Base-by-base conservation (phyloP, 805 yeast species). In the Pichia deserticola region DNA sequence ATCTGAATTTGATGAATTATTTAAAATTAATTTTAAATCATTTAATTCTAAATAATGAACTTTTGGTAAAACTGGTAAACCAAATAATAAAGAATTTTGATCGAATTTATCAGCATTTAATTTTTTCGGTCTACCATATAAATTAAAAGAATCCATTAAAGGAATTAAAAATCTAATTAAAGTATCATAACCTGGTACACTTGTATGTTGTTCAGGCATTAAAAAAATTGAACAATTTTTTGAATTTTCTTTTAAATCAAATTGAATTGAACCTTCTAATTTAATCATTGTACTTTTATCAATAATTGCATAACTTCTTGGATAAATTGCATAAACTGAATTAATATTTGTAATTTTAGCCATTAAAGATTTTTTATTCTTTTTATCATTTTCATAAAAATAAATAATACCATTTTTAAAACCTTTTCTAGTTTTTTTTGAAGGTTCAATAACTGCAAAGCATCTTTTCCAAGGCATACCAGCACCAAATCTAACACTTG, bases 401-500 rank as follows among this genome's bases (percentile, higher is more conserved):
- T 79, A 71, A 28, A 89, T 79, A 57, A 81, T 75, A 33, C 97
- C 97, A 12, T 77, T 72, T 53, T 72, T 57, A 65, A 75, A 55
- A 59, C 67, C 65, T 68, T 77, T 63, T 54, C 65, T 68, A 55
- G 65, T 81, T 59, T 75, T 61, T 37, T 71, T 55, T 58, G 89
- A 70, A 56, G 90, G 90, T 57, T 86, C 86, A 50, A 92, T 78
- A 10, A 90, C 96, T 3, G 96, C 92, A 71, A 79, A 93, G 62
- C 97, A 92, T 51, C 95, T 77, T 62, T 84, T 86, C 97, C 97
- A 93, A 1, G 97, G 96, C 95, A 89, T 88, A 28, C 99, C 99
- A 9, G 93, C 79, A 20, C 99, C 98, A 66, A 92, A 93, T 56
- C 98, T 75, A 15, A 93, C 95, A 63, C 89, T 78, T 40, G 86